A percentile compares a stretch with the other conserved stretches of the same genome.
Evolutionary conservation across 129 eudicot genomes (phyloP).

Genomic region (Tagetes patula): DNA sequence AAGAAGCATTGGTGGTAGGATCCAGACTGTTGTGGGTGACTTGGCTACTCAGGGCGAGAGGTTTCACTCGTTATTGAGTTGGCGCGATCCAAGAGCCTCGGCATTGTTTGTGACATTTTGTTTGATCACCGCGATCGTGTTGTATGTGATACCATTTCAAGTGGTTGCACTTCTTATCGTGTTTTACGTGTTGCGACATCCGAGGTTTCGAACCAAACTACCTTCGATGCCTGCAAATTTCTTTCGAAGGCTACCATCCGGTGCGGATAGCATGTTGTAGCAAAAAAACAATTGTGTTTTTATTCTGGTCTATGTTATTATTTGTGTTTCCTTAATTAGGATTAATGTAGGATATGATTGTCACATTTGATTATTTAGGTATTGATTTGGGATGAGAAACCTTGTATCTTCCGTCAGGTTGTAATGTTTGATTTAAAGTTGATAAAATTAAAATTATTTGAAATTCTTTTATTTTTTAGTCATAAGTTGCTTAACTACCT

Average conservation of each 20-base stretch:
- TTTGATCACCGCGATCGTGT: conserved; percentile 54
- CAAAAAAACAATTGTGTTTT: not conserved
- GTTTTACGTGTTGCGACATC: conserved; percentile 75
- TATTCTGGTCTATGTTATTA: not conserved
- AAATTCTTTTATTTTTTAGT: not conserved
- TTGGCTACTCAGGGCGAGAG: conserved; percentile 85
- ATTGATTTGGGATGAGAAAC: not conserved
- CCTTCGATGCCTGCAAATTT: conserved; percentile 72
- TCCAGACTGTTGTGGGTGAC: conserved; percentile 79
- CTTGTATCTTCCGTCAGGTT: not conserved
- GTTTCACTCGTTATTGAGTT: conserved; percentile 59
- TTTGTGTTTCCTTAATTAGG: not conserved
- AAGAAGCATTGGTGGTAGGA: conserved; percentile 81
- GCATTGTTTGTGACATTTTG: conserved; percentile 79
- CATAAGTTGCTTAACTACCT: not conserved
- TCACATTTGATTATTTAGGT: not conserved
- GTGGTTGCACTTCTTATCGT: conserved; percentile 51
- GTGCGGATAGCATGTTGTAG: conserved; percentile 75
- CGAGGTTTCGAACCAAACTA: conserved; percentile 62
- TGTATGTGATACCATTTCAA: conserved; percentile 78
- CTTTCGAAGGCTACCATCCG: conserved; percentile 78
- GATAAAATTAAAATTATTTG: not conserved
- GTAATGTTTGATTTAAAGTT: not conserved
- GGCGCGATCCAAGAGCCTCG: conserved; percentile 87
- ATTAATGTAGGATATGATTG: not conserved